A percentile compares a stretch with the other conserved stretches of the same genome.
Conservation (phyloP, 164 flowering plant genomes). For the Paratinospora sagittata region DNA sequence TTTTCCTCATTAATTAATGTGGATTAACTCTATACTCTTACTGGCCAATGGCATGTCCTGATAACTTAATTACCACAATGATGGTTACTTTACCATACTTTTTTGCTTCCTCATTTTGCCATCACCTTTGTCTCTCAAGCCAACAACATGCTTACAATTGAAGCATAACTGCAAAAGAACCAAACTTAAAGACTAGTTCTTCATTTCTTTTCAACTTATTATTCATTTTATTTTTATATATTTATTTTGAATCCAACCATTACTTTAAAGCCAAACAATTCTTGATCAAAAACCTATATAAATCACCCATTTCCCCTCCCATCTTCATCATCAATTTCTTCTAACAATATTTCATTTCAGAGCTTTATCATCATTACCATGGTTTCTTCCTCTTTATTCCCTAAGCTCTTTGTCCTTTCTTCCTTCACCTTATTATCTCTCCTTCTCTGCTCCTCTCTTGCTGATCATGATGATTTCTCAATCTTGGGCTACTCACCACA, state of each 20-base stretch:
- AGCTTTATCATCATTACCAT: constrained; percentile 11
- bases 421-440: constrained; percentile 16
- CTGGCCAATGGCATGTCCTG: not conserved
- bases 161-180: not conserved
- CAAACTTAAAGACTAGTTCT: not conserved
- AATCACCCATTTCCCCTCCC: not conserved
- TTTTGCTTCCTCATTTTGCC: too few species aligned
- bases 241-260: too few species aligned
- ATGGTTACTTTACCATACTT: not conserved
- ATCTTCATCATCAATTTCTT: not conserved
- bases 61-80: not conserved
- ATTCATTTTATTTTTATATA: not conserved
- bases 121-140: too few species aligned
- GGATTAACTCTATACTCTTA: not conserved
- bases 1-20: too few species aligned
- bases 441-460: constrained; percentile 14
- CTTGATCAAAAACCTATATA: not conserved
- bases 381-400: constrained; percentile 27
- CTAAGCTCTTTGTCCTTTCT: constrained; percentile 18
- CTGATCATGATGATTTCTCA: constrained; percentile 50
- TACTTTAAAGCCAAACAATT: not conserved
- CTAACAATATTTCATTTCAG: not conserved
- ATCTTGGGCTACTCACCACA: constrained; percentile 64
- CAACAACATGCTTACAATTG: not conserved
- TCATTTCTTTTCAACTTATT: too few species aligned